Base-by-base conservation (phyloP, 345 rosid species). In the Aquilaria malaccensis region DNA sequence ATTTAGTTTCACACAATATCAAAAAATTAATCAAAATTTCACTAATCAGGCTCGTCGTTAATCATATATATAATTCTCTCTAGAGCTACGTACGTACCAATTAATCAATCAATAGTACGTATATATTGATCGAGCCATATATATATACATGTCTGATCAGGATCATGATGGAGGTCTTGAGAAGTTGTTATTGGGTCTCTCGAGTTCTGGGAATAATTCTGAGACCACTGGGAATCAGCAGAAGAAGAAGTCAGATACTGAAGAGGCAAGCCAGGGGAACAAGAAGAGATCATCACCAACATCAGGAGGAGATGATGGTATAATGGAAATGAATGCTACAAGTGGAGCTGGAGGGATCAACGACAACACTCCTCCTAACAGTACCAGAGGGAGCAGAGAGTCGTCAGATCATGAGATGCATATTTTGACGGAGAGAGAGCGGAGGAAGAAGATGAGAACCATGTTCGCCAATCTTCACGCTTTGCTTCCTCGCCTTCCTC, bases 381-480 rank as follows among this genome's bases (percentile, higher is more conserved):
- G 67, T 9, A n/a, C 59, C 58, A 59, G 11, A 3, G 71, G 55
- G 2, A 32, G 48, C 7, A 70, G 47, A 1, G 78, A 68, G 9
- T 78, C 77, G 57, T 75, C 78, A 1, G 81, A 72, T 49, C 84
- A 85, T 66, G 85, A 82, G 50, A 71, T 69, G 29, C 97, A 90
- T 72, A 83, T 87, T 31, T 79, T 80, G 87, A 85, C 92, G 0
- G 97, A 90, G 43, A 79, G 95, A 74, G 91, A 90, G 33, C 75
- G 95, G 65, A 87, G 97, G 52, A 90, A 85, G 68, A 90, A 79
- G 77, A 87, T 84, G 95, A 85, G 85, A 56, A 75, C 75, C 71
- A 82, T 85, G 97, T 90, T 90, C 61, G 0, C 76, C 58, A 74
- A 65, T 57, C 86, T 90, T 61, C 90, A 87, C 62, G 81, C 75